Base-by-base conservation (phyloP, 1,284 basidiomycete species). In the Tausonia pullulans region DNA sequence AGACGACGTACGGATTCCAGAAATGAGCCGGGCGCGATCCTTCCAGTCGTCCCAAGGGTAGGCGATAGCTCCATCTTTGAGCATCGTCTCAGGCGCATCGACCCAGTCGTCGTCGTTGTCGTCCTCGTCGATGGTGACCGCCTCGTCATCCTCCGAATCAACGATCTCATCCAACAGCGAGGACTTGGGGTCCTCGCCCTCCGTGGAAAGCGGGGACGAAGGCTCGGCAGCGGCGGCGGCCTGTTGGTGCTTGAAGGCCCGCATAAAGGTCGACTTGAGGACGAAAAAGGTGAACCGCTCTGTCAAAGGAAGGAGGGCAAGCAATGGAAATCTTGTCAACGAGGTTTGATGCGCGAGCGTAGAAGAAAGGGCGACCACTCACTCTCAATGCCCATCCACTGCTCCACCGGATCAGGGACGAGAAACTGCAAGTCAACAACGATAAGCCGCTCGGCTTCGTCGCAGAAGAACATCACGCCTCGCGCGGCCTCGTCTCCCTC, bases 251-350 rank as follows among this genome's bases (percentile, higher is more conserved):
- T 59, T 59, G 41, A 65, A 55, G 10, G 59, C 55, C 56, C 55
- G 55, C 8, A 65, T 40, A 14, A 65, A 44, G 40, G 59, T 58
- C 4, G 64, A 61, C 46, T 65, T 65, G 44, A 65, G 60, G 40
- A 57, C 44, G 44, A 65, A 65, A 3, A 65, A 49, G 5, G 64
- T 61, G 54, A 57, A 65, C 3, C 64, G 55, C 16, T 4, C 39
- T 7, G 40, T 6, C 7, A 16, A 11, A 61, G n/a, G 13, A 49
- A 50, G 11, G 2, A 4, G 11, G 51, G 9, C 39, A 43, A 40
- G 55, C 11, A 40, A 43, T n/a, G 11, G 3, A 43, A 6, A 2
- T 43, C 27, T n/a, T 44, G 14, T n/a, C 50, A 40, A 4, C 27
- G 27, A 27, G 27, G 27, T 27, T 27, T 27, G 27, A 27, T 5